Evolutionary conservation across 2,329 filamentous ascomycete species (phyloP).

Genomic region (Penicillium nordicum): DNA sequence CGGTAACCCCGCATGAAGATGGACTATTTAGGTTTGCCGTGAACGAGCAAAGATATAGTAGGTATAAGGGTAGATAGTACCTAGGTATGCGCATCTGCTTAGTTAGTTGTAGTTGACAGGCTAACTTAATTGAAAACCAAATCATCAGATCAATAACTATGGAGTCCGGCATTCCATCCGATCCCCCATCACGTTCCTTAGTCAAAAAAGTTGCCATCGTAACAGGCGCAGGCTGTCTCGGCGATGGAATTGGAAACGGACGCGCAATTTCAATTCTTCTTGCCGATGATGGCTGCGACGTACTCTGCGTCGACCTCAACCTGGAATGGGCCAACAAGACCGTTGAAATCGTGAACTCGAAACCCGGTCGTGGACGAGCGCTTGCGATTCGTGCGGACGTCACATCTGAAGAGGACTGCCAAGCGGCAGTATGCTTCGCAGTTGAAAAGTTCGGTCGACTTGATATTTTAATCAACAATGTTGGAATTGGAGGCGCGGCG

Average conservation of each 20-base stretch:
- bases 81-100: neutral
- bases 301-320: conserved; percentile 58
- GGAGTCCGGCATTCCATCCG: conserved; percentile 14
- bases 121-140: neutral
- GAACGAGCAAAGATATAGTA: neutral
- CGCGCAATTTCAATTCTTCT: conserved; percentile 56
- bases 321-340: conserved; percentile 52
- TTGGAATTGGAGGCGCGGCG: conserved; percentile 57
- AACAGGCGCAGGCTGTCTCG: conserved; percentile 57
- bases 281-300: conserved; percentile 56
- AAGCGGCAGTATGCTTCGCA: conserved; percentile 40
- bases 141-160: conserved; percentile 5
- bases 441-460: conserved; percentile 50
- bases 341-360: conserved; percentile 49
- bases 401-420: conserved; percentile 53
- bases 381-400: conserved; percentile 48
- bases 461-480: conserved; percentile 64
- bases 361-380: conserved; percentile 37
- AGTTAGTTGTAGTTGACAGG: neutral
- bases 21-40: neutral
- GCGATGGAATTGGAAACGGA: conserved; percentile 61
- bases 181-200: conserved; percentile 25
- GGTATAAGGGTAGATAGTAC: neutral
- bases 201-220: conserved; percentile 43
- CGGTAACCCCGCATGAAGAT: conserved; percentile 5